Percentiles rank a stretch among this genome's conserved stretches.
These are phyloP conservation scores for Plasmodium coatneyi DNA, from an alignment of 169 alveolate species.

Conservation along the genomic window DNA sequence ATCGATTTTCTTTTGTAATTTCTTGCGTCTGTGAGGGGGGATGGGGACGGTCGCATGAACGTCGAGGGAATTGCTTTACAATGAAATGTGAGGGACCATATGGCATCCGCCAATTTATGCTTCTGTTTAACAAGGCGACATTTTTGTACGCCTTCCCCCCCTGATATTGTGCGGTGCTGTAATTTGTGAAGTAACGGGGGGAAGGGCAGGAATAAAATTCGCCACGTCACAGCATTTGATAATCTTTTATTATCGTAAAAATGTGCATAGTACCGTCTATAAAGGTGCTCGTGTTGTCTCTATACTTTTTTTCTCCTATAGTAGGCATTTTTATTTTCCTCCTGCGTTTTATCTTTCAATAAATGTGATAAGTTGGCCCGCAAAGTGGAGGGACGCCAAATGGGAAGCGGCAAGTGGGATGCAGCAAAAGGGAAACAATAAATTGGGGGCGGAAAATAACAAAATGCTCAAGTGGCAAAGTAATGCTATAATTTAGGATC, in stretches of 20 bases:
- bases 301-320: constrained; percentile 59
- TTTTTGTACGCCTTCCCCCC: neutral
- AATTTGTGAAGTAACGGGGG: neutral
- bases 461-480: neutral
- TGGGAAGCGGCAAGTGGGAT: neutral
- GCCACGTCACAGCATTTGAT: neutral
- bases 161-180: neutral
- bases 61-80: neutral
- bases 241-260: neutral
- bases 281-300: constrained; percentile 23
- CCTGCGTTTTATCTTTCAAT: constrained; percentile 2
- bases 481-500: neutral
- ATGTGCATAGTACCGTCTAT: constrained; percentile 47
- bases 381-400: neutral
- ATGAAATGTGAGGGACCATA: neutral
- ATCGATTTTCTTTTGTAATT: constrained; percentile 69
- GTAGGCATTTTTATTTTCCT: constrained; percentile 59
- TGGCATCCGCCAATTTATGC: neutral
- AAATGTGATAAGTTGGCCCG: constrained; percentile 9
- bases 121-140: neutral
- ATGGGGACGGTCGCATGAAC: neutral
- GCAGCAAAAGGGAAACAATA: neutral
- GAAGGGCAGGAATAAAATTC: neutral
- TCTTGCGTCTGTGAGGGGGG: constrained; percentile 37
- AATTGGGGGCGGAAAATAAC: neutral